These are phyloP conservation scores for Metarhizium robertsii DNA, from an alignment of 2,329 filamentous ascomycete species.

Conservation along the genomic window DNA sequence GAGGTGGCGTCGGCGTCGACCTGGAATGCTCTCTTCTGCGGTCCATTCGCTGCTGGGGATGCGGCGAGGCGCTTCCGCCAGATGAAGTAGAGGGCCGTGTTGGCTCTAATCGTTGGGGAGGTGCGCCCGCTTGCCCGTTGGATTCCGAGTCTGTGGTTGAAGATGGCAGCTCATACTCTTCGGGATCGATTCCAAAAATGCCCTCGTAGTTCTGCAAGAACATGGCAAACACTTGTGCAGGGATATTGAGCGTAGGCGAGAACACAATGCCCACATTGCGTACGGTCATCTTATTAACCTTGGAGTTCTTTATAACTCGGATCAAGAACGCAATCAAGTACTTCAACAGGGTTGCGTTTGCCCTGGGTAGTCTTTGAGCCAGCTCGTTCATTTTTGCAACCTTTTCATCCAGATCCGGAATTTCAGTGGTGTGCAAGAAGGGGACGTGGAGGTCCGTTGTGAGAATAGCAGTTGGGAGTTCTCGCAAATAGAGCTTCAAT, in stretches of 20 bases:
- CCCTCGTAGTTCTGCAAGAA: constrained; percentile 84
- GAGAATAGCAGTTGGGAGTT: constrained; percentile 83
- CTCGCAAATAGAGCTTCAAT: constrained; percentile 86
- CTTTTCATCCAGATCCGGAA: constrained; percentile 67
- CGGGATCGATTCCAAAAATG: constrained; percentile 69
- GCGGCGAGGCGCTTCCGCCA: constrained; percentile 39
- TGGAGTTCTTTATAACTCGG: constrained; percentile 81
- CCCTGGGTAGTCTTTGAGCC: constrained; percentile 67
- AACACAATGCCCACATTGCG: constrained; percentile 98
- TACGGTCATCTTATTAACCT: constrained; percentile 95
- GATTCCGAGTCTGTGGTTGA: constrained; percentile 30
- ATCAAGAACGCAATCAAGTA: constrained; percentile 85
- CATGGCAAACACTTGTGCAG: constrained; percentile 85
- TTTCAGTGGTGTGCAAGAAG: constrained; percentile 76
- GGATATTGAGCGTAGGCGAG: constrained; percentile 92
- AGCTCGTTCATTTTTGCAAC: constrained; percentile 66
- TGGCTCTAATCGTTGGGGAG: constrained; percentile 20
- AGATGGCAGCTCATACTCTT: constrained; percentile 50
- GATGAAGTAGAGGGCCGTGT: constrained; percentile 37
- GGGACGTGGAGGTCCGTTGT: constrained; percentile 85
- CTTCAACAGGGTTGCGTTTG: constrained; percentile 73
- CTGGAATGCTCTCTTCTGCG: constrained; percentile 19
- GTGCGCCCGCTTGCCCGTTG: constrained; percentile 19
- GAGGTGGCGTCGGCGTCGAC: constrained; percentile 42
- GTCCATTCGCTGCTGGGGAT: constrained; percentile 34